Percentiles rank a stretch among this genome's conserved stretches.
Evolutionary conservation across 768 basidiomycete genomes (phyloP).

Genomic region (Russula brevipes): DNA sequence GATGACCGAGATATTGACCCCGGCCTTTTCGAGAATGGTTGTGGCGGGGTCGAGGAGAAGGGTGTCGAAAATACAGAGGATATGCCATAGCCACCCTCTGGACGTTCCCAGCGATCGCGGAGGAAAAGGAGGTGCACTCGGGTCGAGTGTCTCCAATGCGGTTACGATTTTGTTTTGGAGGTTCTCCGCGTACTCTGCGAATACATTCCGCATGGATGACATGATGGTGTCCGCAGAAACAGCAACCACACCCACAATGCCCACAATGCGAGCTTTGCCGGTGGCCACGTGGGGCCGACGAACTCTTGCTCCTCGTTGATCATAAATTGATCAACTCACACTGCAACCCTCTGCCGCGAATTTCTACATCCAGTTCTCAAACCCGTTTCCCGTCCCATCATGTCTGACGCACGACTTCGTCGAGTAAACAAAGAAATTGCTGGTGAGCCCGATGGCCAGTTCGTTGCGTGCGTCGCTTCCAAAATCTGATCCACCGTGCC

Average conservation of each 20-base stretch:
- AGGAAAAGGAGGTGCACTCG: constrained; percentile 64
- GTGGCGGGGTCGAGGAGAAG: constrained; percentile 30
- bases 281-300: not conserved
- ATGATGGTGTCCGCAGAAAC: not conserved
- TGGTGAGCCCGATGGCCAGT: constrained; percentile 41
- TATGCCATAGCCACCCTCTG: constrained; percentile 68
- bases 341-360: constrained; percentile 15
- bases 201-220: constrained; percentile 62
- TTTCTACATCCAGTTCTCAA: not conserved
- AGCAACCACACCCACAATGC: too few species aligned
- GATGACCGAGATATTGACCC: constrained; percentile 91
- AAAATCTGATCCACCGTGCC: not conserved
- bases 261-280: not conserved
- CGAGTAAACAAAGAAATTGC: constrained; percentile 93
- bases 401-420: constrained; percentile 71
- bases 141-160: constrained; percentile 75
- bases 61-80: constrained; percentile 74
- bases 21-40: constrained; percentile 86
- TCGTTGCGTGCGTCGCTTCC: not conserved
- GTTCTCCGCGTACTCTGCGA: constrained; percentile 67
- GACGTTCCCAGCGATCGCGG: constrained; percentile 72
- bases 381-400: not conserved
- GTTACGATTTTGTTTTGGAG: constrained; percentile 79
- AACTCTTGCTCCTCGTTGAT: too few species aligned
- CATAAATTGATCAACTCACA: too few species aligned